Conservation (phyloP, 1,284 basidiomycete genomes). For the Malassezia globosa region DNA sequence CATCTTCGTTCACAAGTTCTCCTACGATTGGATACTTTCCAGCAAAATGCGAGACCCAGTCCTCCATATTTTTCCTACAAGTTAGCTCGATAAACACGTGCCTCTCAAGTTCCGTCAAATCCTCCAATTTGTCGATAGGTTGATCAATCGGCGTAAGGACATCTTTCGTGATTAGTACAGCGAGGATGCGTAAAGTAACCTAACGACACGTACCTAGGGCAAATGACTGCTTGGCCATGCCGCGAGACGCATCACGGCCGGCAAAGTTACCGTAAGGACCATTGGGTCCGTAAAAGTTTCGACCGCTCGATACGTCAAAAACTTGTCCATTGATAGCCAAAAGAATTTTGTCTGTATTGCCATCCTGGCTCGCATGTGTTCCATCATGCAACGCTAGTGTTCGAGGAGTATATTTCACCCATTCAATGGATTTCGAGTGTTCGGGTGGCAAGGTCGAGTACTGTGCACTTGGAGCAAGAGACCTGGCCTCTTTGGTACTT, state of each 20-base stretch:
- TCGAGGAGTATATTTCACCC: constrained; percentile 38
- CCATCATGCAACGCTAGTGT: constrained; percentile 42
- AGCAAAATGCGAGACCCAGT: constrained; percentile 37
- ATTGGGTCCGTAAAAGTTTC: constrained; percentile 81
- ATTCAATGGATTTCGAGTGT: constrained; percentile 31
- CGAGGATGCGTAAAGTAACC: not conserved
- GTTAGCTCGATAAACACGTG: constrained; percentile 20
- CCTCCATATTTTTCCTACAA: constrained; percentile 29
- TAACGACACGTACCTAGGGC: constrained; percentile 61
- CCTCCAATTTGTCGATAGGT: constrained; percentile 68
- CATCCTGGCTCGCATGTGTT: constrained; percentile 10
- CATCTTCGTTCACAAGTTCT: constrained; percentile 36
- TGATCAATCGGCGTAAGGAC: constrained; percentile 79
- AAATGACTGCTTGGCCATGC: constrained; percentile 95
- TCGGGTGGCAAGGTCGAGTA: constrained; percentile 34
- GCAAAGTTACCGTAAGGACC: constrained; percentile 96
- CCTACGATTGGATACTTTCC: constrained; percentile 43
- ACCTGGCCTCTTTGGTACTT: not conserved
- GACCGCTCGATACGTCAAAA: constrained; percentile 78
- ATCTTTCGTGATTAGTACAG: no score
- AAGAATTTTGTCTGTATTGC: constrained; percentile 55
- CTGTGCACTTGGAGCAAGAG: not conserved
- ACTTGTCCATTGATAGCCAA: constrained; percentile 76
- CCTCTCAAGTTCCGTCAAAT: constrained; percentile 70
- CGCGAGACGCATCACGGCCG: constrained; percentile 78